Percentiles rank a stretch among this genome's conserved stretches.
These are phyloP conservation scores for Hymenotorrendiella dingleyae DNA, from an alignment of 2,329 filamentous ascomycete species.

Conservation along the genomic window DNA sequence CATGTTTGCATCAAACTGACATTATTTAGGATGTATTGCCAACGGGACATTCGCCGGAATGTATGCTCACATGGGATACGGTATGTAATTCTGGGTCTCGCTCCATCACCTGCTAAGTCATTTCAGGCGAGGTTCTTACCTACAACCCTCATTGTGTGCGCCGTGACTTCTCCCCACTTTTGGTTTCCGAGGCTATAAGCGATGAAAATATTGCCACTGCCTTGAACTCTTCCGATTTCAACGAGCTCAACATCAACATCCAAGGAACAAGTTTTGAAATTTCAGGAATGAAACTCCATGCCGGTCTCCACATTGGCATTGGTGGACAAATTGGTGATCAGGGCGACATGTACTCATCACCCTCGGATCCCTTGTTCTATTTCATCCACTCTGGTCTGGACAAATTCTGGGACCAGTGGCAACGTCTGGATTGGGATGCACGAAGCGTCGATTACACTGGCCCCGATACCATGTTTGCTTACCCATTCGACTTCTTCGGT, in stretches of 20 bases:
- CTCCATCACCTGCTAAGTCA: background rate
- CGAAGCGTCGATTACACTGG: conserved; percentile 30
- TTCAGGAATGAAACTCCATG: conserved; percentile 23
- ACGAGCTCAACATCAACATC: conserved; percentile 27
- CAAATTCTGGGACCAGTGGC: conserved; percentile 30
- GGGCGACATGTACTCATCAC: conserved; percentile 26
- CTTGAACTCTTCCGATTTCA: conserved; percentile 21
- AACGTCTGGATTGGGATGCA: conserved; percentile 24
- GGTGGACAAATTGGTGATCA: conserved; percentile 30
- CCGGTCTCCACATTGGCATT: conserved; percentile 25
- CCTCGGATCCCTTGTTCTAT: conserved; percentile 34
- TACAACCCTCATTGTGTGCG: conserved; percentile 32
- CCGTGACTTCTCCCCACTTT: conserved; percentile 27
- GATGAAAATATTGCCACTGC: conserved; percentile 8
- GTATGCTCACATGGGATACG: conserved; percentile 10
- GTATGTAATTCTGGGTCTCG: background rate
- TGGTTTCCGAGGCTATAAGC: conserved; percentile 17
- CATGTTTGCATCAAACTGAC: background rate
- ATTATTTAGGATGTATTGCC: conserved; percentile 39
- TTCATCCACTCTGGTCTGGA: conserved; percentile 23
- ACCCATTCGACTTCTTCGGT: conserved; percentile 31
- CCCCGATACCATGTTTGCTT: conserved; percentile 31
- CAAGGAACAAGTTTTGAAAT: conserved; percentile 21
- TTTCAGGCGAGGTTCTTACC: background rate
- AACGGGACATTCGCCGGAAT: conserved; percentile 31